Percentiles rank a stretch among this genome's conserved stretches.
Evolutionary conservation across 1,284 basidiomycete genomes (phyloP).

Genomic region (Bjerkandera adusta): DNA sequence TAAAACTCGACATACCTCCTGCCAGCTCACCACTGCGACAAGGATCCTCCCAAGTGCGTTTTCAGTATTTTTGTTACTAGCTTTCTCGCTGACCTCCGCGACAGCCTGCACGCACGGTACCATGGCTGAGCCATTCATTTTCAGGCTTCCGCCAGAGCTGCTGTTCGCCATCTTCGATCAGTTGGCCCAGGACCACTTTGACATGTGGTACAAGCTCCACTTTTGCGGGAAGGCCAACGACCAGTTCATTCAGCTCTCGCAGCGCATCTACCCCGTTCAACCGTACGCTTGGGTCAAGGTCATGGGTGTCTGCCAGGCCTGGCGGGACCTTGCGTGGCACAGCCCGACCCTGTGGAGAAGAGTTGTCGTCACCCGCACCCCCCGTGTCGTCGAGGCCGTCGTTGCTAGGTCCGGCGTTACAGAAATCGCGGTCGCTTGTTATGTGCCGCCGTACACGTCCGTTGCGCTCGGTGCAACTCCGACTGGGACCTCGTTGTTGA

Average conservation of each 20-base stretch:
- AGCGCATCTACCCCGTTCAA: not conserved
- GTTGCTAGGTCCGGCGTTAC: not conserved
- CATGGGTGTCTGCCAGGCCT: slow-evolving; percentile 3
- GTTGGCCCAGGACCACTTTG: not conserved
- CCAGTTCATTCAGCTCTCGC: not conserved
- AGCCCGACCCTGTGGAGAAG: not conserved
- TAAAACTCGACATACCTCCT: too few species aligned
- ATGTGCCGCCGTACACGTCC: not conserved
- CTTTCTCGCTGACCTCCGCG: too few species aligned
- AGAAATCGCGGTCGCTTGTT: not conserved
- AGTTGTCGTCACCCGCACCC: not conserved
- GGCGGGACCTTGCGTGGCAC: slow-evolving; percentile 2
- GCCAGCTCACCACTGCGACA: too few species aligned
- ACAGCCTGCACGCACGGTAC: too few species aligned
- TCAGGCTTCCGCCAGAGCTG: not conserved
- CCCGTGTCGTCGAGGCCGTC: not conserved
- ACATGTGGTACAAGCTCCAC: not conserved
- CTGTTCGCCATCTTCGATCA: not conserved
- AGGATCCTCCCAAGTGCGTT: too few species aligned
- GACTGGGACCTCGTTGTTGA: not conserved
- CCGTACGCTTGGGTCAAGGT: slow-evolving; percentile 6
- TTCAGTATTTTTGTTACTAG: too few species aligned
- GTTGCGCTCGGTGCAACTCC: not conserved
- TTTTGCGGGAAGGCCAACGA: not conserved
- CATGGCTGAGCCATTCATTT: too few species aligned